Percentiles rank a stretch among this genome's conserved stretches.
phyloP scores from a whole-genome alignment of 2,329 filamentous ascomycete species.

The Cytospora leucostoma region DNA sequence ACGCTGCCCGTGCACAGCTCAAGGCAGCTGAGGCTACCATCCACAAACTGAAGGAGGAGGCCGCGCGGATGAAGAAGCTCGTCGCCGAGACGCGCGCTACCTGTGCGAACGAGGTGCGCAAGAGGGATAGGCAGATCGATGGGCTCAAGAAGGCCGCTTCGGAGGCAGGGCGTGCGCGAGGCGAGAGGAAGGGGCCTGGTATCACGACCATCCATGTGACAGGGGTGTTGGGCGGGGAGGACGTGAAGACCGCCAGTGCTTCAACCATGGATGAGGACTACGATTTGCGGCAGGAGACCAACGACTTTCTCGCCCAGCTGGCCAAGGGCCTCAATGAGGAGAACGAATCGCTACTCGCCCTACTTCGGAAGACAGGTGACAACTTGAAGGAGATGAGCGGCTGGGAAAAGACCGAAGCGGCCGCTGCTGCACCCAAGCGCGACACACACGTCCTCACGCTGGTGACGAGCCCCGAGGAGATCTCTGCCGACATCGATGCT shows the following conservation, averaged over 20 bases:
- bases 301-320: slow-evolving; percentile 83
- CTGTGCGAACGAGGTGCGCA: slow-evolving; percentile 87
- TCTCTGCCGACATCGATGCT: slow-evolving; percentile 72
- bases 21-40: slow-evolving; percentile 73
- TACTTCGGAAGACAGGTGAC: slow-evolving; percentile 71
- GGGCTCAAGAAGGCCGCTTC: slow-evolving; percentile 83
- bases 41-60: slow-evolving; percentile 80
- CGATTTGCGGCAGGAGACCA: slow-evolving; percentile 82
- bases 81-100: slow-evolving; percentile 82
- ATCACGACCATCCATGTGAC: slow-evolving; percentile 60
- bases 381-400: slow-evolving; percentile 72
- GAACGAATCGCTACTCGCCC: slow-evolving; percentile 76
- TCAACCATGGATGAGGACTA: slow-evolving; percentile 56
- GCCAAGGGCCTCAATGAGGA: slow-evolving; percentile 86
- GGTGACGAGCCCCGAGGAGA: slow-evolving; percentile 58
- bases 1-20: slow-evolving; percentile 68
- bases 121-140: slow-evolving; percentile 86
- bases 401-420: slow-evolving; percentile 42
- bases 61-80: slow-evolving; percentile 73
- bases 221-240: slow-evolving; percentile 52
- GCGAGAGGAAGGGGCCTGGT: slow-evolving; percentile 55
- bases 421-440: slow-evolving; percentile 19
- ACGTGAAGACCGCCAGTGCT: slow-evolving; percentile 32
- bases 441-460: slow-evolving; percentile 36
- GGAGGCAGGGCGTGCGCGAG: slow-evolving; percentile 65